These are phyloP conservation scores for Phellinidium pouzarii DNA, from an alignment of 1,284 basidiomycete species.

Conservation along the genomic window DNA sequence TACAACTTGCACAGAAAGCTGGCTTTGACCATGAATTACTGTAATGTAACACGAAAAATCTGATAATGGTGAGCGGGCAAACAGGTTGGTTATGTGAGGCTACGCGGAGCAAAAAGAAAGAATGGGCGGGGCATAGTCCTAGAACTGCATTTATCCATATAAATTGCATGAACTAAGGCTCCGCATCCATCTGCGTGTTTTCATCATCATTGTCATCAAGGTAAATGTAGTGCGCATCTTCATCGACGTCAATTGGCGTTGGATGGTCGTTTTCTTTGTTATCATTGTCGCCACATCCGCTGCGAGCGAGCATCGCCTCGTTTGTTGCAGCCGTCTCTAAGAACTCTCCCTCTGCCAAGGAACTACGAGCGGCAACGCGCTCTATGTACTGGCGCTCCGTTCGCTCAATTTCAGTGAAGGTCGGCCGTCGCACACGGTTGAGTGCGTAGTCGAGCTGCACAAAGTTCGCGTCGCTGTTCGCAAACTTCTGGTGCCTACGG, in stretches of 20 bases:
- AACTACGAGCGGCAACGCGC: slow-evolving; percentile 3
- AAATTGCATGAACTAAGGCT: no score
- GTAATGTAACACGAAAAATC: not conserved
- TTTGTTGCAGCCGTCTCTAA: no score
- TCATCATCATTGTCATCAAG: slow-evolving; percentile 17
- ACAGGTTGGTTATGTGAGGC: not conserved
- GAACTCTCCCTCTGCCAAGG: slow-evolving; percentile 13
- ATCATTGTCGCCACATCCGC: slow-evolving; percentile 8
- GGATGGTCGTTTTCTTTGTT: slow-evolving; percentile 10
- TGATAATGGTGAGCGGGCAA: not conserved
- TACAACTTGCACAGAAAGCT: not conserved
- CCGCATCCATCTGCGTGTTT: not conserved
- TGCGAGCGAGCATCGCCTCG: not conserved
- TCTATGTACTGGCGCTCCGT: slow-evolving; percentile 11
- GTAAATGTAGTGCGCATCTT: slow-evolving; percentile 12
- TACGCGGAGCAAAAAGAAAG: no score
- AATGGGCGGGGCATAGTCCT: no score
- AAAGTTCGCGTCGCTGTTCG: slow-evolving; percentile 77
- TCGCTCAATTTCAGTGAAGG: slow-evolving; percentile 36
- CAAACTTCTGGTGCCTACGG: slow-evolving; percentile 83
- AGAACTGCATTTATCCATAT: no score
- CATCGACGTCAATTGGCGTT: not conserved
- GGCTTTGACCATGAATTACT: not conserved
- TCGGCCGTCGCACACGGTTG: slow-evolving; percentile 62
- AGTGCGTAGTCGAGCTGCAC: slow-evolving; percentile 77